Evolutionary conservation across 2,329 filamentous ascomycete genomes (phyloP).

Genomic region (Coniochaeta sp.): DNA sequence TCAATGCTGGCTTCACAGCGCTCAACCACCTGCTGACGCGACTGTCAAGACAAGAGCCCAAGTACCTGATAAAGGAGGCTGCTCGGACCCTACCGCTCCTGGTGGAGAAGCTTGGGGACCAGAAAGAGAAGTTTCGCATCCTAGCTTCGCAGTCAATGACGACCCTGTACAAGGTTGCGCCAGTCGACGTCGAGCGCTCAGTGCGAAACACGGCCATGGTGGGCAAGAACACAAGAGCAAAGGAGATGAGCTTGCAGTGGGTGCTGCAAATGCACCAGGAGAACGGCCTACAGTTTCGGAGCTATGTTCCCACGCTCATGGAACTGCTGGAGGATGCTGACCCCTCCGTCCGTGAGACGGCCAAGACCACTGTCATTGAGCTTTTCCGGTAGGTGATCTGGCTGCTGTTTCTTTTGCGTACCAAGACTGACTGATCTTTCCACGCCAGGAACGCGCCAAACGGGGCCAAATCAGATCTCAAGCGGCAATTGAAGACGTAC

Average conservation of each 20-base stretch:
- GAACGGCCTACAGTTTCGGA: slow-evolving; percentile 70
- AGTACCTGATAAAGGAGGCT: slow-evolving; percentile 62
- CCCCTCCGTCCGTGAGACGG: slow-evolving; percentile 75
- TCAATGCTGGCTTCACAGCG: slow-evolving; percentile 78
- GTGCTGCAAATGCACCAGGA: slow-evolving; percentile 79
- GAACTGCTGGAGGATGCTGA: slow-evolving; percentile 86
- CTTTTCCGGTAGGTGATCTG: slow-evolving; percentile 61
- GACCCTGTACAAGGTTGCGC: slow-evolving; percentile 66
- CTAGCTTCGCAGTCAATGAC: slow-evolving; percentile 68
- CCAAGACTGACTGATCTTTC: not conserved
- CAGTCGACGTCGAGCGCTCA: slow-evolving; percentile 69
- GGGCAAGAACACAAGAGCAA: slow-evolving; percentile 75
- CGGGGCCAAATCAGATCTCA: slow-evolving; percentile 79
- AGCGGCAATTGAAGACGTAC: slow-evolving; percentile 75
- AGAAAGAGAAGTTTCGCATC: slow-evolving; percentile 74
- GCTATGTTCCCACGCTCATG: slow-evolving; percentile 77
- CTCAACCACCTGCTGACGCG: slow-evolving; percentile 83
- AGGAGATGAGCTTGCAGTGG: slow-evolving; percentile 82
- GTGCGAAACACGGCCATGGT: slow-evolving; percentile 72
- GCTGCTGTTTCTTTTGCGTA: not conserved
- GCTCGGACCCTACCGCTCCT: slow-evolving; percentile 66
- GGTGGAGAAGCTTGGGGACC: slow-evolving; percentile 79
- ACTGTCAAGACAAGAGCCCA: slow-evolving; percentile 76
- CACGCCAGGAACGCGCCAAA: slow-evolving; percentile 65
- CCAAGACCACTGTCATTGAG: slow-evolving; percentile 77